Conservation (phyloP, 768 basidiomycete species). For the Hydnum rufescens region DNA sequence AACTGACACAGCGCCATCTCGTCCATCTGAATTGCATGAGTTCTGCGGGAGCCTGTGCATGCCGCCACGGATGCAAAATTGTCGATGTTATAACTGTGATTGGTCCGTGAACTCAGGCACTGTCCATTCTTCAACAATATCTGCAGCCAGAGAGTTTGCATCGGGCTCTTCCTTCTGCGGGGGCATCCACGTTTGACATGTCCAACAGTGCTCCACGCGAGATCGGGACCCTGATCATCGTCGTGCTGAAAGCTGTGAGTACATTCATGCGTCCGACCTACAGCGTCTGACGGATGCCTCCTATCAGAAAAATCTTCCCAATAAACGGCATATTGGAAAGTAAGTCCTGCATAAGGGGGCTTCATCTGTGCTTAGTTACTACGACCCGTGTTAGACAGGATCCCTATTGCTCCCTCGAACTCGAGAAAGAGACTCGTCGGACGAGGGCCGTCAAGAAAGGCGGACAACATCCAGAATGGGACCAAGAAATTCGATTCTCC, state of each 20-base stretch:
- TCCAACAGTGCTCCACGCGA: constrained; percentile 24
- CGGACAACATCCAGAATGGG: constrained; percentile 98
- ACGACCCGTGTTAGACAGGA: constrained; percentile 35
- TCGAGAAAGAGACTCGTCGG: constrained; percentile 66
- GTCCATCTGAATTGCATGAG: too few species aligned
- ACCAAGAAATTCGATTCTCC: constrained; percentile 89
- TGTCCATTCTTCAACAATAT: too few species aligned
- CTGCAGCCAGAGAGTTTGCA: too few species aligned
- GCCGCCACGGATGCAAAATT: too few species aligned
- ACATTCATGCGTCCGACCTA: constrained; percentile 2
- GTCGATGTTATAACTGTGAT: too few species aligned
- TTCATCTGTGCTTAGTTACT: not conserved
- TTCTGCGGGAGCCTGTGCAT: too few species aligned
- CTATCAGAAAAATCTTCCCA: constrained; percentile 63
- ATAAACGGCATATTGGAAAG: constrained; percentile 85
- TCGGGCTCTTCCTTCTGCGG: too few species aligned
- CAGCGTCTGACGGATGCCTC: not conserved
- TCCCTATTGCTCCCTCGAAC: constrained; percentile 68
- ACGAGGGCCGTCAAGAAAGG: constrained; percentile 93
- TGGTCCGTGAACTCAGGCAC: too few species aligned
- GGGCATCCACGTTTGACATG: not conserved
- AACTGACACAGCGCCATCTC: too few species aligned
- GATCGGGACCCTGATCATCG: constrained; percentile 85
- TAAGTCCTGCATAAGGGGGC: not conserved
- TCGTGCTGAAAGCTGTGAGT: constrained; percentile 84